phyloP scores from a whole-genome alignment of 1,284 basidiomycete species.

The Trichosporon sp. region DNA sequence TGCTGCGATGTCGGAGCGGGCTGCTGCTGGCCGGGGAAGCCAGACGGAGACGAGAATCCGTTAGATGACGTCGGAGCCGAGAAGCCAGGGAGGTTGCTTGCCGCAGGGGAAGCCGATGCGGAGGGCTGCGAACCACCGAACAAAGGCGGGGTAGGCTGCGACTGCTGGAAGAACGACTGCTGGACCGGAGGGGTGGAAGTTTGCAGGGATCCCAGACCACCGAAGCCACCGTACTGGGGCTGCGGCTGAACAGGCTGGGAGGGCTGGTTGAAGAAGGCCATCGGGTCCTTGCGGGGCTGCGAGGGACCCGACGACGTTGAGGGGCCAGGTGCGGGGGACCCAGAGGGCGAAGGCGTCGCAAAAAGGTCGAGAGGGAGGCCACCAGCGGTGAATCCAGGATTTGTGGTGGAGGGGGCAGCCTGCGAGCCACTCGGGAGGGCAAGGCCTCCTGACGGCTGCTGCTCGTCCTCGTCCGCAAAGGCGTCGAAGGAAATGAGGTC shows the following conservation, averaged over 20 bases:
- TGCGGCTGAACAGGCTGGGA: conserved; percentile 9
- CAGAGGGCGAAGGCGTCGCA: conserved; percentile 35
- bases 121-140: conserved; percentile 7
- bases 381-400: conserved; percentile 34
- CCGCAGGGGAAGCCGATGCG: conserved; percentile 11
- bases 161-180: conserved; percentile 13
- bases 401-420: conserved; percentile 21
- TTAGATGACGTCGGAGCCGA: conserved; percentile 1
- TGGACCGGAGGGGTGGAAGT: conserved; percentile 5
- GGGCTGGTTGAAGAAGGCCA: conserved; percentile 45
- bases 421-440: conserved; percentile 35
- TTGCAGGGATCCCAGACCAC: conserved; percentile 3
- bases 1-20: conserved; percentile 3
- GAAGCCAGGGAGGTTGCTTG: conserved; percentile 11
- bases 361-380: conserved; percentile 51
- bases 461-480: conserved; percentile 43
- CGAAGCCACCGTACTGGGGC: conserved; percentile 15
- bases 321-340: conserved; percentile 23
- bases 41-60: conserved; percentile 9
- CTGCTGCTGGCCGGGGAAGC: conserved; percentile 13
- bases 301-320: conserved; percentile 10
- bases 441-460: conserved; percentile 32
- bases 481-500: conserved; percentile 52
- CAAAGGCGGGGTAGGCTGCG: conserved; percentile 6
- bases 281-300: conserved; percentile 36